These are phyloP conservation scores for Candida tetrigidarum DNA, from an alignment of 1,139 yeast genomes.

Conservation along the genomic window DNA sequence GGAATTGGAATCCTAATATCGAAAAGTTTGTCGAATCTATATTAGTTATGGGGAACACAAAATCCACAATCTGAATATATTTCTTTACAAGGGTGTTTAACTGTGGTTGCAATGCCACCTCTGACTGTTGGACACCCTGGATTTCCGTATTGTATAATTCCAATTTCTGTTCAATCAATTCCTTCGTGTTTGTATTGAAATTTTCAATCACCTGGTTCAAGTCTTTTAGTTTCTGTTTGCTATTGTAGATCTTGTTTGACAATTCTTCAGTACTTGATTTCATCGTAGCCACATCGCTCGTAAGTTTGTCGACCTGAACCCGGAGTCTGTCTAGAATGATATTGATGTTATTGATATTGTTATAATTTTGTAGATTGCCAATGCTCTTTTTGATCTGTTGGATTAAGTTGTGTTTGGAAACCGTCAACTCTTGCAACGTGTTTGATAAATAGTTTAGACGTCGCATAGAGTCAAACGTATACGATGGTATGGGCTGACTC, in stretches of 20 bases:
- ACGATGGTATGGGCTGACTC: constrained; percentile 24
- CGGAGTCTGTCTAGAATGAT: constrained; percentile 16
- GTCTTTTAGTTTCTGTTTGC: constrained; percentile 29
- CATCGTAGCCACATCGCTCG: constrained; percentile 25
- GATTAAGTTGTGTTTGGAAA: constrained; percentile 23
- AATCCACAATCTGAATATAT: constrained; percentile 24
- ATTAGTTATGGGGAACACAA: constrained; percentile 34
- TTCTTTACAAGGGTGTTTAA: constrained; percentile 24
- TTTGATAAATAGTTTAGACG: constrained; percentile 32
- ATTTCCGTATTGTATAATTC: constrained; percentile 35
- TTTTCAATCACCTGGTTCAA: constrained; percentile 23
- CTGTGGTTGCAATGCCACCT: constrained; percentile 27
- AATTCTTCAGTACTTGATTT: constrained; percentile 29
- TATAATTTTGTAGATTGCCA: constrained; percentile 15
- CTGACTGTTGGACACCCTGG: constrained; percentile 30
- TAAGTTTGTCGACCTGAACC: constrained; percentile 18
- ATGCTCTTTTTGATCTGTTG: constrained; percentile 22
- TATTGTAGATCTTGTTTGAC: constrained; percentile 29
- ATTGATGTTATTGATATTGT: constrained; percentile 18
- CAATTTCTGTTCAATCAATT: constrained; percentile 25
- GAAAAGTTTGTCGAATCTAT: constrained; percentile 27
- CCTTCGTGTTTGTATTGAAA: constrained; percentile 20
- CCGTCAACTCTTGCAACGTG: constrained; percentile 35
- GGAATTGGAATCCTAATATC: constrained; percentile 43
- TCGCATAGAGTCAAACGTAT: constrained; percentile 41